These are phyloP conservation scores for Ambrosia trifida DNA, from an alignment of 129 eudicot species.

Conservation along the genomic window DNA sequence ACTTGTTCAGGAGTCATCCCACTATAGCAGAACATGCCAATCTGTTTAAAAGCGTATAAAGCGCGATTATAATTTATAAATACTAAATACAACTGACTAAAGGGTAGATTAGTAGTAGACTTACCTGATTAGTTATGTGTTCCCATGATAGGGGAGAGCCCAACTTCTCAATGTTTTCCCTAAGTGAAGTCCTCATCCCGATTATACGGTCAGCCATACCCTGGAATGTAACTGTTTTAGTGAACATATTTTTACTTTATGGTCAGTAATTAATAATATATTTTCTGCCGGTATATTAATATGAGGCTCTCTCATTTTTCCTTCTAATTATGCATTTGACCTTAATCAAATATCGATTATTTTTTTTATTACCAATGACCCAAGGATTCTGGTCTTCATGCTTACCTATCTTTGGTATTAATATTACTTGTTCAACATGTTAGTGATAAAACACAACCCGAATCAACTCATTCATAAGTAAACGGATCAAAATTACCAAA, in stretches of 20 bases:
- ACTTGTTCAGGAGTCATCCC: conserved; percentile 98
- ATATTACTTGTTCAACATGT: neutral
- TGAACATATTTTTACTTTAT: neutral
- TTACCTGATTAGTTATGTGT: conserved; percentile 92
- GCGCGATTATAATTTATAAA: neutral
- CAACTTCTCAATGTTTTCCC: conserved; percentile 77
- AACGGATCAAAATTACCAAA: neutral
- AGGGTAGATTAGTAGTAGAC: neutral
- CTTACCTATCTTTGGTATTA: too few species aligned
- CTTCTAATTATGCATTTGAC: neutral
- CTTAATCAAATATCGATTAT: neutral
- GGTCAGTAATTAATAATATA: too few species aligned
- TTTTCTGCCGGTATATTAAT: too few species aligned
- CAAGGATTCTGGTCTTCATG: too few species aligned
- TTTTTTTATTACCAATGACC: neutral
- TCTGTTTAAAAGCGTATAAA: conserved; percentile 53
- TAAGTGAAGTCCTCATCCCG: conserved; percentile 84
- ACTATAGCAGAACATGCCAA: conserved; percentile 99
- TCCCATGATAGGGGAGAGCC: conserved; percentile 93
- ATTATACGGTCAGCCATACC: conserved; percentile 98
- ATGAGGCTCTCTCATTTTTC: too few species aligned
- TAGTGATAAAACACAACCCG: neutral
- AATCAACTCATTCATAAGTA: neutral
- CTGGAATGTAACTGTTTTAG: conserved; percentile 30
- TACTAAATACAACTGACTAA: neutral